Evolutionary conservation across 441 rosid species (phyloP).

Genomic region (Pelargonium cotyledonis): DNA sequence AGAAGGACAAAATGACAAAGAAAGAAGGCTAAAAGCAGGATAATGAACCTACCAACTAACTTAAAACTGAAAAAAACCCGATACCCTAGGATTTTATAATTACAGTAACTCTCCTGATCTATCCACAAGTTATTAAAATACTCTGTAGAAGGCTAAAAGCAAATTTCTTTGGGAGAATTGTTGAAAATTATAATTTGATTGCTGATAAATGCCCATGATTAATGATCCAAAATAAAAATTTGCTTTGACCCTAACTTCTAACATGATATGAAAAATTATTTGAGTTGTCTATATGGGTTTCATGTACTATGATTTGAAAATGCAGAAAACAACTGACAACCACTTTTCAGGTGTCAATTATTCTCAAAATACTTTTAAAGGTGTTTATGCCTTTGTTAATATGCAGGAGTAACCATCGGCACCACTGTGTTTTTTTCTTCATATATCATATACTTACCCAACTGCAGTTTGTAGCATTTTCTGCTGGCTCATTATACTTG

Average conservation of each 20-base stretch:
- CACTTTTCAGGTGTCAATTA: background rate
- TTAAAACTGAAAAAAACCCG: background rate
- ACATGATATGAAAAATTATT: background rate
- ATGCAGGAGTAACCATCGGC: background rate
- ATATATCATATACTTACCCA: background rate
- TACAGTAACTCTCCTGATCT: background rate
- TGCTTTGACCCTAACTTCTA: background rate
- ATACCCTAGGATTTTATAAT: background rate
- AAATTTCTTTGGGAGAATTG: background rate
- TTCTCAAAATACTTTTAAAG: background rate
- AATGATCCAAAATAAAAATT: background rate
- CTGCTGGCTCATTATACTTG: background rate
- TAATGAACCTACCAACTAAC: background rate
- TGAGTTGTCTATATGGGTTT: background rate
- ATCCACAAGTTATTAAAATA: background rate
- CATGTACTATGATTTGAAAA: background rate
- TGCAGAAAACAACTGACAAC: background rate
- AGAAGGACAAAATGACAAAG: too few species aligned
- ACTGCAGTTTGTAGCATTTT: background rate
- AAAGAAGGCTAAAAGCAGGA: background rate
- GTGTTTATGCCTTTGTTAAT: too few species aligned
- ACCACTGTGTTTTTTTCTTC: background rate
- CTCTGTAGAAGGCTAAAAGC: constrained; percentile 1
- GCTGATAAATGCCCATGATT: background rate
- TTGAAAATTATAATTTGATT: background rate